These are phyloP conservation scores for Pythium chondricola DNA, from an alignment of 352 stramenopile genomes.

Conservation along the genomic window DNA sequence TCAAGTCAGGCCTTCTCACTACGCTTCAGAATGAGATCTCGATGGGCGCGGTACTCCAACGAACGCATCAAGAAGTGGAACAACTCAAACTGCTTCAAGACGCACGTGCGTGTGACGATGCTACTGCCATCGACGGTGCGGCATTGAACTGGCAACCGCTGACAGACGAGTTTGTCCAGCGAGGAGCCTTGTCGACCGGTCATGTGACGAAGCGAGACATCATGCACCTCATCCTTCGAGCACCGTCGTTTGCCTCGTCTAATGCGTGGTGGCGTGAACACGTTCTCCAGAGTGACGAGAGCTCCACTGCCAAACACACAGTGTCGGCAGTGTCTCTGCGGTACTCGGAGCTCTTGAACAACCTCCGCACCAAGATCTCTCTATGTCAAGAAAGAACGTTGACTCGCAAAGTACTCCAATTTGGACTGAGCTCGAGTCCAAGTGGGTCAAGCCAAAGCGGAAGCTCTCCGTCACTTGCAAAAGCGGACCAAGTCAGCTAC, in stretches of 20 bases:
- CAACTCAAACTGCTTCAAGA: constrained; percentile 9
- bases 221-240: constrained; percentile 49
- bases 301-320: constrained; percentile 33
- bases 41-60: constrained; percentile 41
- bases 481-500: constrained; percentile 54
- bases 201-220: constrained; percentile 81
- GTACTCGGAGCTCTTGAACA: constrained; percentile 66
- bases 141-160: constrained; percentile 75
- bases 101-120: not conserved
- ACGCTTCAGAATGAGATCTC: constrained; percentile 74
- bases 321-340: constrained; percentile 67
- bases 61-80: constrained; percentile 16
- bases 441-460: constrained; percentile 8
- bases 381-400: constrained; percentile 27
- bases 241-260: constrained; percentile 51
- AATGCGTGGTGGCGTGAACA: constrained; percentile 57
- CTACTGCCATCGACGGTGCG: constrained; percentile 14
- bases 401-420: constrained; percentile 52
- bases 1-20: constrained; percentile 73
- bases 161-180: constrained; percentile 73
- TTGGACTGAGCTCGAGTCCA: constrained; percentile 35
- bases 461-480: constrained; percentile 17
- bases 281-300: constrained; percentile 12
- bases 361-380: constrained; percentile 55
- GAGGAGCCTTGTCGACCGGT: constrained; percentile 55